These are phyloP conservation scores for Coprinopsis strossmayeri DNA, from an alignment of 768 basidiomycete species.

Conservation along the genomic window DNA sequence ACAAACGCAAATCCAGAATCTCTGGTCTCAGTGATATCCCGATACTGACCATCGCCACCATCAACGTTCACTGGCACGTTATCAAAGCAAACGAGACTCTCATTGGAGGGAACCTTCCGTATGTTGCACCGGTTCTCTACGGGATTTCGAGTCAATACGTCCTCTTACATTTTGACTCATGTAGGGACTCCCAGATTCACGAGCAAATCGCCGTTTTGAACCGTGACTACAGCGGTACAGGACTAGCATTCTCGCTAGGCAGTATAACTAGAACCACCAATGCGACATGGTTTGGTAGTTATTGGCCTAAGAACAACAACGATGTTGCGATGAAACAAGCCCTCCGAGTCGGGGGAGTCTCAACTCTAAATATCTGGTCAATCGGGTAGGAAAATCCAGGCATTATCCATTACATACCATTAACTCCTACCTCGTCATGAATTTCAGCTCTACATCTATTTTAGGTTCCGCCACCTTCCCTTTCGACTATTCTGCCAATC, in stretches of 20 bases:
- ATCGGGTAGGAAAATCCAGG: constrained; percentile 37
- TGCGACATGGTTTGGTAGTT: constrained; percentile 40
- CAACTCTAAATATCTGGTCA: constrained; percentile 42
- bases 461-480: constrained; percentile 55
- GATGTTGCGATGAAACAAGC: constrained; percentile 44
- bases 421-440: too few species aligned
- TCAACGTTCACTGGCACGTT: not conserved
- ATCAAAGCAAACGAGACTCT: not conserved
- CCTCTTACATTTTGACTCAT: not conserved
- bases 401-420: too few species aligned
- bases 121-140: not conserved
- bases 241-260: constrained; percentile 34
- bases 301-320: constrained; percentile 23
- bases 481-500: constrained; percentile 27
- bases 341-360: constrained; percentile 33
- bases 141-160: not conserved
- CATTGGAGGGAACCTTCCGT: constrained; percentile 1
- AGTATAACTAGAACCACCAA: constrained; percentile 36
- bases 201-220: constrained; percentile 36
- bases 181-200: constrained; percentile 29
- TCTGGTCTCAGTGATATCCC: too few species aligned
- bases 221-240: constrained; percentile 28
- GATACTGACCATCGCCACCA: not conserved
- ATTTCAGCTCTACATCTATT: too few species aligned
- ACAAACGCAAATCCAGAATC: too few species aligned